Evolutionary conservation across 352 stramenopile species (phyloP).

Genomic region (Pythium sp.): DNA sequence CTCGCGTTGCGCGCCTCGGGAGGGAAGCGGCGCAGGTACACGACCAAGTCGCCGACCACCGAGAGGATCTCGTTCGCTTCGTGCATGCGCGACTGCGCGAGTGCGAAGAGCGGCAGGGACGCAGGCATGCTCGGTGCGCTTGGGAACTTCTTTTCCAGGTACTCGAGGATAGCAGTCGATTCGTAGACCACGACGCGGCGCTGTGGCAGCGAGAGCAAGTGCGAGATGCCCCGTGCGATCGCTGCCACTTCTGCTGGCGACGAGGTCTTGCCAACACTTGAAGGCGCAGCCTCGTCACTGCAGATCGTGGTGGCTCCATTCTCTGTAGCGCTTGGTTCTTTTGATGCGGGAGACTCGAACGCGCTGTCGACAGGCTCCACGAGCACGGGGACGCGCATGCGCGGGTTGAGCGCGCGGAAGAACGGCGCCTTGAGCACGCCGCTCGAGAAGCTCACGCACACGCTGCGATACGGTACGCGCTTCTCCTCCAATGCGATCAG

Average conservation of each 20-base stretch:
- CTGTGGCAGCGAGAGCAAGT: slow-evolving; percentile 34
- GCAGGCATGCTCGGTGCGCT: slow-evolving; percentile 43
- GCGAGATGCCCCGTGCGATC: slow-evolving; percentile 31
- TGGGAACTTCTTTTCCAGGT: slow-evolving; percentile 69
- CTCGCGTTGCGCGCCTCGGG: slow-evolving; percentile 48
- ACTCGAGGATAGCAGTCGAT: slow-evolving; percentile 77
- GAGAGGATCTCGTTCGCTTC: slow-evolving; percentile 85
- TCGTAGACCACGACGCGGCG: slow-evolving; percentile 71
- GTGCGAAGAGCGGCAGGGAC: slow-evolving; percentile 47
- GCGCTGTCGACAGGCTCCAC: slow-evolving; percentile 50
- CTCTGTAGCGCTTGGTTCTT: background rate
- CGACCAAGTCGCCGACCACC: slow-evolving; percentile 74
- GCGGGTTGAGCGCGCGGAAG: slow-evolving; percentile 73
- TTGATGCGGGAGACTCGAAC: background rate
- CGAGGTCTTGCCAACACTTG: background rate
- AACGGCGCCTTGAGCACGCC: slow-evolving; percentile 79
- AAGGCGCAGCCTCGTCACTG: background rate
- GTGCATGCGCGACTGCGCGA: slow-evolving; percentile 75
- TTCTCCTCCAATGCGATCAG: slow-evolving; percentile 83
- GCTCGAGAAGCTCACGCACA: slow-evolving; percentile 83
- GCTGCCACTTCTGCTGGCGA: slow-evolving; percentile 20
- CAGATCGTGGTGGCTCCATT: background rate
- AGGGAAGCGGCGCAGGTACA: slow-evolving; percentile 75
- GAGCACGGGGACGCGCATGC: slow-evolving; percentile 79
- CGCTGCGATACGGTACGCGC: slow-evolving; percentile 65